Conservation (phyloP, 2,329 filamentous ascomycete genomes). For the Trichoderma citrinoviride region DNA sequence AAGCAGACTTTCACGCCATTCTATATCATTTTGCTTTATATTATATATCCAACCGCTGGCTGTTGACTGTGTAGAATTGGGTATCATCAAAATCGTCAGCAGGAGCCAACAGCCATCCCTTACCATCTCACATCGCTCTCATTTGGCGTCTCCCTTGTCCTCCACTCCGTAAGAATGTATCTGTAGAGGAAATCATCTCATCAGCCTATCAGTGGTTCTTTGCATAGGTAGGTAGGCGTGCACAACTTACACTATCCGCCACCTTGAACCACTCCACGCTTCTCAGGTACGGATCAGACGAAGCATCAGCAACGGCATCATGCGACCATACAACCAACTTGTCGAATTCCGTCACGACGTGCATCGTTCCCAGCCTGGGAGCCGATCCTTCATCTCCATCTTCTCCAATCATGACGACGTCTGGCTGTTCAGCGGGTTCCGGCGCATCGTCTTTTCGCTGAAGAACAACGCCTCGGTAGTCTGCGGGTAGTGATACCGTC, state of each 20-base stretch:
- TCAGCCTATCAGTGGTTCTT: background rate
- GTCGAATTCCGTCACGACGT: conserved; percentile 67
- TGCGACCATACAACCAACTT: conserved; percentile 82
- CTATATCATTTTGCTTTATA: no score
- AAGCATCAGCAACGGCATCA: conserved; percentile 61
- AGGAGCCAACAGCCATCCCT: background rate
- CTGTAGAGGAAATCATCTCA: background rate
- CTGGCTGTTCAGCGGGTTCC: background rate
- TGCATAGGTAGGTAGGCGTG: no score
- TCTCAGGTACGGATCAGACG: conserved; percentile 67
- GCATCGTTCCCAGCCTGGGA: conserved; percentile 55
- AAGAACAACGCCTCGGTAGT: conserved; percentile 65
- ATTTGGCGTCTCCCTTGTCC: background rate
- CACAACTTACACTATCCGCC: conserved; percentile 57
- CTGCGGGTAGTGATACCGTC: conserved; percentile 62
- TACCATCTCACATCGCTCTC: background rate
- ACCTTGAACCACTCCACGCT: conserved; percentile 77
- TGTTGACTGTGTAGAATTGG: background rate
- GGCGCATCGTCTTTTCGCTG: conserved; percentile 34
- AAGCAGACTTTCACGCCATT: no score
- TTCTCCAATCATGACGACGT: conserved; percentile 26
- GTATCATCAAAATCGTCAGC: conserved; percentile 2
- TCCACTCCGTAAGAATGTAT: conserved; percentile 23
- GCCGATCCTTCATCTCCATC: conserved; percentile 39
- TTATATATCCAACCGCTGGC: no score